Evolutionary conservation across 2,329 filamentous ascomycete species (phyloP).

Genomic region (Lecanosticta acicola): DNA sequence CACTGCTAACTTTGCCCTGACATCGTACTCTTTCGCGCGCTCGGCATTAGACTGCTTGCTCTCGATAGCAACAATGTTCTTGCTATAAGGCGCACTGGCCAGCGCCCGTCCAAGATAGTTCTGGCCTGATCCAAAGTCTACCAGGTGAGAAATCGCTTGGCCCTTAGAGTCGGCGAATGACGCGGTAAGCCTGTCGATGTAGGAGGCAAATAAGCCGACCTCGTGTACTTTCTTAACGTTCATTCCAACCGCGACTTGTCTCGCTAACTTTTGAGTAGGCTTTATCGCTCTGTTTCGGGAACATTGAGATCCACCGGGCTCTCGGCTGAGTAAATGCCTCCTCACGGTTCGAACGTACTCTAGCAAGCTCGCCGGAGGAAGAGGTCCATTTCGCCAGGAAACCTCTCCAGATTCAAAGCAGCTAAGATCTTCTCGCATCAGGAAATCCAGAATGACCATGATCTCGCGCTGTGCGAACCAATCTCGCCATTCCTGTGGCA

Average conservation of each 20-base stretch:
- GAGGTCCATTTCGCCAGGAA: conserved; percentile 42
- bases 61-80: conserved; percentile 85
- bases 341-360: conserved; percentile 69
- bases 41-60: conserved; percentile 79
- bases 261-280: conserved; percentile 54
- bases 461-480: conserved; percentile 69
- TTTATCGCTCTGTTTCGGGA: conserved; percentile 28
- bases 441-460: conserved; percentile 70
- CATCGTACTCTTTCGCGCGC: conserved; percentile 76
- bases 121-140: conserved; percentile 94
- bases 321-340: conserved; percentile 53
- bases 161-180: conserved; percentile 47
- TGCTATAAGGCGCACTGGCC: conserved; percentile 78
- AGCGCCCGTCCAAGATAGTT: conserved; percentile 90
- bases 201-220: conserved; percentile 83
- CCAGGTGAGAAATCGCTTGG: conserved; percentile 67
- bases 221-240: conserved; percentile 94
- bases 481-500: conserved; percentile 73
- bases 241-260: conserved; percentile 80
- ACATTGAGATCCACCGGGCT: conserved; percentile 43
- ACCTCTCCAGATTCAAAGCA: conserved; percentile 19
- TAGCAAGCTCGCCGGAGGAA: conserved; percentile 56
- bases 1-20: conserved; percentile 69
- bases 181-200: conserved; percentile 63
- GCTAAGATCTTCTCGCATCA: conserved; percentile 70